Percentiles rank a stretch among this genome's conserved stretches.
Evolutionary conservation across 2,329 filamentous ascomycete genomes (phyloP).

Genomic region (Clarireedia paspali): DNA sequence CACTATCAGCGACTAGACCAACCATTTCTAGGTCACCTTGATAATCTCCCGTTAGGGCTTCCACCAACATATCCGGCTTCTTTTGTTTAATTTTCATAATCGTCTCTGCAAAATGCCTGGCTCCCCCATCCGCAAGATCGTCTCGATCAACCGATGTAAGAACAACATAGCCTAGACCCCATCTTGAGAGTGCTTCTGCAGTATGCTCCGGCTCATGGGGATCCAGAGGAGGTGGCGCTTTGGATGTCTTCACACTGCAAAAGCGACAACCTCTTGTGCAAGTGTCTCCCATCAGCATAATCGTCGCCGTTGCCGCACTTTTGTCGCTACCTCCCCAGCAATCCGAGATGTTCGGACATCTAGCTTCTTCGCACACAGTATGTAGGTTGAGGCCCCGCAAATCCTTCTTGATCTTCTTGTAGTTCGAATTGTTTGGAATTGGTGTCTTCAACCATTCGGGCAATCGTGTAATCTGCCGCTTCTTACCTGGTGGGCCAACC

Average conservation of each 20-base stretch:
- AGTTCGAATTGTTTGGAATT: constrained; percentile 77
- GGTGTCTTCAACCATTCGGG: constrained; percentile 95
- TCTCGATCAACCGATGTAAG: constrained; percentile 91
- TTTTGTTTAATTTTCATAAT: constrained; percentile 89
- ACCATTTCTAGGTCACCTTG: constrained; percentile 82
- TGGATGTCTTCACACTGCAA: constrained; percentile 89
- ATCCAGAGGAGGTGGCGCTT: constrained; percentile 70
- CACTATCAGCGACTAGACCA: constrained; percentile 71
- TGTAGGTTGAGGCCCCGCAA: constrained; percentile 82
- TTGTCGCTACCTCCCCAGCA: constrained; percentile 94
- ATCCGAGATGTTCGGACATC: constrained; percentile 94
- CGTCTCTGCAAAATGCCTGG: constrained; percentile 85
- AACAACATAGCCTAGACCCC: constrained; percentile 95
- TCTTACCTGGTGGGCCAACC: constrained; percentile 55
- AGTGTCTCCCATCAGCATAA: constrained; percentile 99
- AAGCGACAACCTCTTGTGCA: constrained; percentile 95
- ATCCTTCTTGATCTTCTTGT: constrained; percentile 91
- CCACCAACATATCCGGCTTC: constrained; percentile 68
- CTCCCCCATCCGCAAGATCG: constrained; percentile 82
- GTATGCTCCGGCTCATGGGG: constrained; percentile 96
- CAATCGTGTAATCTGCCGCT: constrained; percentile 62
- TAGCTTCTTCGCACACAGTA: constrained; percentile 95
- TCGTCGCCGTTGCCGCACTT: constrained; percentile 87
- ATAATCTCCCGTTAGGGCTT: constrained; percentile 84
- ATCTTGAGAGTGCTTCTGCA: constrained; percentile 82